Evolutionary conservation across 257 asterid genomes (phyloP).

Genomic region (Scutellaria minor): DNA sequence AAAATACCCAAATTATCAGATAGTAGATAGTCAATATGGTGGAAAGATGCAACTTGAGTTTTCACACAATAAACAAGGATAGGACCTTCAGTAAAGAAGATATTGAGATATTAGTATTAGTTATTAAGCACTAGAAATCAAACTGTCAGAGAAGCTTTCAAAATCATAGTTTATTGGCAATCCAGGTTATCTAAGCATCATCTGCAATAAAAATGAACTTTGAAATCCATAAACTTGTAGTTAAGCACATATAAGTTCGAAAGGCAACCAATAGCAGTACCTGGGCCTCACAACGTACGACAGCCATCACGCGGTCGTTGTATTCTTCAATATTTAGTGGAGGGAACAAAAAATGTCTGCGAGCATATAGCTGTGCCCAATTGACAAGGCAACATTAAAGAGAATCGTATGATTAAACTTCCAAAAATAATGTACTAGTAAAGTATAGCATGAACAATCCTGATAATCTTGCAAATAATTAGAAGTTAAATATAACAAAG

Average conservation of each 20-base stretch:
- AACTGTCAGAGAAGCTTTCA: constrained; percentile 14
- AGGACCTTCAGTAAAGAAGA: not conserved
- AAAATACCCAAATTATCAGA: not conserved
- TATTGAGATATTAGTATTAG: not conserved
- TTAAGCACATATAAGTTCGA: too few relatives aligned
- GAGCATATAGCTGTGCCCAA: constrained; percentile 83
- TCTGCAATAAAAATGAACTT: constrained; percentile 8
- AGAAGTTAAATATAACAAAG: too few relatives aligned
- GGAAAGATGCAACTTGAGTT: constrained; percentile 13
- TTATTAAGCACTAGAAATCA: not conserved
- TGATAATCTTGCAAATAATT: too few relatives aligned
- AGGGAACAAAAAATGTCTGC: constrained; percentile 91
- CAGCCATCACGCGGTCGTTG: constrained; percentile 91
- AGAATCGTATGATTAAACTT: constrained; percentile 25
- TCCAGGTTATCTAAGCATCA: constrained; percentile 20
- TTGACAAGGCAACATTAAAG: constrained; percentile 27
- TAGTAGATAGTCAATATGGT: not conserved
- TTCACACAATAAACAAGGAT: not conserved
- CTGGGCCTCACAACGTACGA: constrained; percentile 97
- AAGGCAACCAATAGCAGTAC: constrained; percentile 44
- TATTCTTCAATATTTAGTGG: constrained; percentile 80
- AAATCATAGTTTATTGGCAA: constrained; percentile 19
- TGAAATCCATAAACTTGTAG: not conserved
- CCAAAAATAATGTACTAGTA: constrained; percentile 4
- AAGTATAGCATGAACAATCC: too few relatives aligned